Conservation (phyloP, 257 asterid genomes). For the Gentiana dahurica region DNA sequence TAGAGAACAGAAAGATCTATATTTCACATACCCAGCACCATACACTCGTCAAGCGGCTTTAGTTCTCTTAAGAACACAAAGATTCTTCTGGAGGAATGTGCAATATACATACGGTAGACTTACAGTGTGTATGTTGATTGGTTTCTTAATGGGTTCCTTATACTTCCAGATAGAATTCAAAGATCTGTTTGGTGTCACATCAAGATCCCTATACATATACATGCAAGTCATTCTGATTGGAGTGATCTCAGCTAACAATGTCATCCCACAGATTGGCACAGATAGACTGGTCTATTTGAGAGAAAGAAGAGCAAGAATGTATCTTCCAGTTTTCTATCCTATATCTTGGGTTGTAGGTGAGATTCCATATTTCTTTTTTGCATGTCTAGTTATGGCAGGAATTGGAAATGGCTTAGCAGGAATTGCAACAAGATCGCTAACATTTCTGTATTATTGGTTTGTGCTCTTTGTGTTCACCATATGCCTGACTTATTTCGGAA, state of each 20-base stretch:
- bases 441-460: slow-evolving; percentile 5
- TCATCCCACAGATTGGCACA: slow-evolving; percentile 11
- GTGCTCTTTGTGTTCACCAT: slow-evolving; percentile 4
- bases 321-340: slow-evolving; percentile 8
- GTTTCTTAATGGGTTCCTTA: slow-evolving; percentile 9
- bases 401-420: slow-evolving; percentile 13
- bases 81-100: slow-evolving; percentile 10
- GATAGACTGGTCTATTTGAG: slow-evolving; percentile 10
- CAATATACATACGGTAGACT: slow-evolving; percentile 11
- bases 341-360: slow-evolving; percentile 10
- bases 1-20: background rate
- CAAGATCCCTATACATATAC: slow-evolving; percentile 9
- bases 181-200: slow-evolving; percentile 4
- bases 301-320: slow-evolving; percentile 11
- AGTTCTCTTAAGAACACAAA: slow-evolving; percentile 9
- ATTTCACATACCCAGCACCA: slow-evolving; percentile 6
- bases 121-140: slow-evolving; percentile 7
- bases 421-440: slow-evolving; percentile 6
- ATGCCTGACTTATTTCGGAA: slow-evolving; percentile 6
- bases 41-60: slow-evolving; percentile 9
- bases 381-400: slow-evolving; percentile 9
- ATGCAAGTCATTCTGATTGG: slow-evolving; percentile 10
- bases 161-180: slow-evolving; percentile 9
- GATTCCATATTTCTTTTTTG: slow-evolving; percentile 6
- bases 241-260: slow-evolving; percentile 9